Conservation (phyloP, 768 basidiomycete species). For the Crassisporium funariophilum region DNA sequence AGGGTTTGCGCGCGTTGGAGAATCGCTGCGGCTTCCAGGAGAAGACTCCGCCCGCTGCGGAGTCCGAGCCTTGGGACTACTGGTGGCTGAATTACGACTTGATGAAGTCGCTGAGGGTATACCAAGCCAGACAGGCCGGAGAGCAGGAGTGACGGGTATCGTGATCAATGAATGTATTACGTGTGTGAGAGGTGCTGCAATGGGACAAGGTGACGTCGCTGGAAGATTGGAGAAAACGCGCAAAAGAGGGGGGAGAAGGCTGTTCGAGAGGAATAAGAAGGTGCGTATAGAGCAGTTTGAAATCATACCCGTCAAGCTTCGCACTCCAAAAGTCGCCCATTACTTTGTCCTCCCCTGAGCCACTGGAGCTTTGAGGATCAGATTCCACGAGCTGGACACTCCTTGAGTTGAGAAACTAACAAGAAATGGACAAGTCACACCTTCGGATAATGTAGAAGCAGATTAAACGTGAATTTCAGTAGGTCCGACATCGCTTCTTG, state of each 20-base stretch:
- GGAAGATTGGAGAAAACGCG: slow-evolving; percentile 71
- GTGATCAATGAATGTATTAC: slow-evolving; percentile 80
- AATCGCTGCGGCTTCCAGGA: slow-evolving; percentile 41
- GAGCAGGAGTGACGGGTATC: slow-evolving; percentile 64
- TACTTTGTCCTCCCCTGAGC: slow-evolving; percentile 43
- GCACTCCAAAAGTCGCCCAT: slow-evolving; percentile 78
- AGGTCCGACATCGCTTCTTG: slow-evolving; percentile 81
- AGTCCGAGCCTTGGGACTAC: slow-evolving; percentile 39
- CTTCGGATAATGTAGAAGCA: slow-evolving; percentile 81
- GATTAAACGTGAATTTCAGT: slow-evolving; percentile 83
- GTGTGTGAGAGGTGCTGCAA: slow-evolving; percentile 77
- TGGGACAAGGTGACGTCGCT: slow-evolving; percentile 59
- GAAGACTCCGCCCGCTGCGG: slow-evolving; percentile 30
- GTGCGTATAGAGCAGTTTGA: neutral
- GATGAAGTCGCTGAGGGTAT: slow-evolving; percentile 32
- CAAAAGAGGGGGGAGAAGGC: slow-evolving; percentile 72
- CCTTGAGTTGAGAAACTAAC: slow-evolving; percentile 1
- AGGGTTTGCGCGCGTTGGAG: slow-evolving; percentile 33
- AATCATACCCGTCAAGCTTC: slow-evolving; percentile 67
- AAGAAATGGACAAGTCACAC: slow-evolving; percentile 34
- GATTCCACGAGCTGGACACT: slow-evolving; percentile 45
- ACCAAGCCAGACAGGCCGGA: slow-evolving; percentile 67
- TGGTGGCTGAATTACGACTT: slow-evolving; percentile 34
- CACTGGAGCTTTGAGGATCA: slow-evolving; percentile 46
- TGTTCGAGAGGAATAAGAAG: slow-evolving; percentile 25